Evolutionary conservation across 495 filamentous ascomycete genomes (phyloP), one percentile per base, ranked within the genome.

Genomic region (Aspergillus nanangensis): DNA sequence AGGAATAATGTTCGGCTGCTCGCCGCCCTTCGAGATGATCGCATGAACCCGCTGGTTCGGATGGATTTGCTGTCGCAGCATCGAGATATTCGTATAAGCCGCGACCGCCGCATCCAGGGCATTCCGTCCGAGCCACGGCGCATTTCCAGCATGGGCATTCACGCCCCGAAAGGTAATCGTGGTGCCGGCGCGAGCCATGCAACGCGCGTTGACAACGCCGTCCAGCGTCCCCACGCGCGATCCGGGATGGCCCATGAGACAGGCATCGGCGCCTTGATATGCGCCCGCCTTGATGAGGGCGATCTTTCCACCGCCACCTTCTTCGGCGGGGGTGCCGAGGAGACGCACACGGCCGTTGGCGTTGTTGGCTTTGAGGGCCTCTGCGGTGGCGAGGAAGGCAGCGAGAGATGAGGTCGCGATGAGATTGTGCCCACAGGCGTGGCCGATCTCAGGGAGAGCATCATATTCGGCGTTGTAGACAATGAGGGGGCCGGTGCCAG

Each of bases 241-340:
- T 5, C n/a, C 27, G 13, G 41, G 41, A 14, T 43, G 41, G 11
- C n/a, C 41, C 41, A 43, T 43, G 41, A 43, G 24, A 21, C 24
- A 29, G 8, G 41, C 24, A 13, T 18, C 41, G 23, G 33, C 27
- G 14, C 20, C 24, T 13, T 17, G n/a, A 11, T 32, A 43, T 9
- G 41, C 41, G 0, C 77, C 79, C 4, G 69, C 67, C n/a, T 78
- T 46, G 23, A 81, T 59, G n/a, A 84, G 67, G 34, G 66, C 73
- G 55, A 79, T 78, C 53, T 86, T 84, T 14, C 80, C 82, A 5
- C 79, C 80, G 23, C 78, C 74, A 4, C 69, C 71, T 69, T 84
- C 80, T 63, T 86, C 80, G 0, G 76, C 82, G 1, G 82, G 82
- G 0, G 81, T 84, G 29, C 81, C 80, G 22, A 84, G 75, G 24